Conservation (phyloP, 805 yeast species). For the Maudiozyma barnettii region DNA sequence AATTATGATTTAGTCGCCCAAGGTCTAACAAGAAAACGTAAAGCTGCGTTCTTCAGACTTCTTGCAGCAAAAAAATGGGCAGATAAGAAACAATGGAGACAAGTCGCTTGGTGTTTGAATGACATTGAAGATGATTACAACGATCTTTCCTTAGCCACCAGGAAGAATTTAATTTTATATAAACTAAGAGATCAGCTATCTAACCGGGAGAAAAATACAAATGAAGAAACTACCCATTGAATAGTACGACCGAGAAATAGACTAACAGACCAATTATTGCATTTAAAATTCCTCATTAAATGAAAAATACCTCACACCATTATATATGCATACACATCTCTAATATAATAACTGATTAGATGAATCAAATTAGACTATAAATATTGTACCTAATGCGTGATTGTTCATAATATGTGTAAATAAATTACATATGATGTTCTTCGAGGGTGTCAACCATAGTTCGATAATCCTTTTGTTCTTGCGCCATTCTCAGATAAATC, state of each 20-base stretch:
- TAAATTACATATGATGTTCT: neutral
- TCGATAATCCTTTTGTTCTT: constrained; percentile 70
- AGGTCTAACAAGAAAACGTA: constrained; percentile 57
- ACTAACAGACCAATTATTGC: no score
- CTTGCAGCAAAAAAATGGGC: constrained; percentile 69
- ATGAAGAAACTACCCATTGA: neutral
- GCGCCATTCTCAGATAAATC: constrained; percentile 81
- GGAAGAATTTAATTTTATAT: constrained; percentile 17
- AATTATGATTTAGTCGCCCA: constrained; percentile 30
- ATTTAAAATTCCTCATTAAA: no score
- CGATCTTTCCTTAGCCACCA: constrained; percentile 10
- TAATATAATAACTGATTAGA: no score
- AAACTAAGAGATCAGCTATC: constrained; percentile 10
- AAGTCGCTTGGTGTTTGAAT: constrained; percentile 24
- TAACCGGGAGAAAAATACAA: neutral
- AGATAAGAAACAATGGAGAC: constrained; percentile 27
- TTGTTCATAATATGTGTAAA: neutral
- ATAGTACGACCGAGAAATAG: no score
- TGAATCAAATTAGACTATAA: no score
- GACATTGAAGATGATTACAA: constrained; percentile 28
- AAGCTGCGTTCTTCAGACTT: constrained; percentile 68
- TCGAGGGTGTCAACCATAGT: constrained; percentile 45
- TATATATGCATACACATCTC: no score
- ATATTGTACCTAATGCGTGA: neutral
- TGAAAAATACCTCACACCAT: no score